Conservation (phyloP, 768 basidiomycete genomes). For the Nevesoporus exiguus region DNA sequence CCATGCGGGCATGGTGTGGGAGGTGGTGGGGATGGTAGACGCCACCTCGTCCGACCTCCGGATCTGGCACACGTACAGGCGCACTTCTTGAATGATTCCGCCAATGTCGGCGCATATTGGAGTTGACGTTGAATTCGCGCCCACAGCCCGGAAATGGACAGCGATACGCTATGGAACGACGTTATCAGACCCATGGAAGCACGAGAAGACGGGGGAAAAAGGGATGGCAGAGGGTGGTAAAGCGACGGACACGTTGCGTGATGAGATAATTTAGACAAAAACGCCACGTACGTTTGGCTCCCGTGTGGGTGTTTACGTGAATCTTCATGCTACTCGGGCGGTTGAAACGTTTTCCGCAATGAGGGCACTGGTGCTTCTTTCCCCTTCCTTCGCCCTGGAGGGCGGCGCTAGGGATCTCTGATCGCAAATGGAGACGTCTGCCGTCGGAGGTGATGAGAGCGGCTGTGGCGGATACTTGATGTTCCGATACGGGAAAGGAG, state of each 20-base stretch:
- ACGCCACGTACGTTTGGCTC: slow-evolving; percentile 35
- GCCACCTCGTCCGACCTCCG: slow-evolving; percentile 10
- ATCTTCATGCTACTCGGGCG: slow-evolving; percentile 41
- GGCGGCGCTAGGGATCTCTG: slow-evolving; percentile 25
- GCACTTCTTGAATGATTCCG: slow-evolving; percentile 52
- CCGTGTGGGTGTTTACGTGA: slow-evolving; percentile 42
- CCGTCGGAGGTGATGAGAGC: slow-evolving; percentile 29
- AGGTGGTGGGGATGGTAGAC: slow-evolving; percentile 16
- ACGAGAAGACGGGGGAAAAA: not conserved
- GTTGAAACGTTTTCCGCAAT: slow-evolving; percentile 41
- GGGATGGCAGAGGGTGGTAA: slow-evolving; percentile 12
- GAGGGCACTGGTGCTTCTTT: slow-evolving; percentile 37
- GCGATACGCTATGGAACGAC: slow-evolving; percentile 51
- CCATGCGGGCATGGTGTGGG: slow-evolving; percentile 11
- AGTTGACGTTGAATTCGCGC: slow-evolving; percentile 78
- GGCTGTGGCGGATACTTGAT: slow-evolving; percentile 21
- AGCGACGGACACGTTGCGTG: slow-evolving; percentile 23
- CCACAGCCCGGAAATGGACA: slow-evolving; percentile 75
- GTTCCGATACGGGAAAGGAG: slow-evolving; percentile 34
- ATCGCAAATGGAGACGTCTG: slow-evolving; percentile 29
- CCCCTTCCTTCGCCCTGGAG: slow-evolving; percentile 32
- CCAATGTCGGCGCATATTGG: slow-evolving; percentile 80
- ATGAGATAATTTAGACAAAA: slow-evolving; percentile 6
- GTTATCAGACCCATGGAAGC: slow-evolving; percentile 10
- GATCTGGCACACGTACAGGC: slow-evolving; percentile 22